Evolutionary conservation across 306 rosid species (phyloP), one percentile per base, ranked within the genome.

Genomic region (Quillaja saponaria): DNA sequence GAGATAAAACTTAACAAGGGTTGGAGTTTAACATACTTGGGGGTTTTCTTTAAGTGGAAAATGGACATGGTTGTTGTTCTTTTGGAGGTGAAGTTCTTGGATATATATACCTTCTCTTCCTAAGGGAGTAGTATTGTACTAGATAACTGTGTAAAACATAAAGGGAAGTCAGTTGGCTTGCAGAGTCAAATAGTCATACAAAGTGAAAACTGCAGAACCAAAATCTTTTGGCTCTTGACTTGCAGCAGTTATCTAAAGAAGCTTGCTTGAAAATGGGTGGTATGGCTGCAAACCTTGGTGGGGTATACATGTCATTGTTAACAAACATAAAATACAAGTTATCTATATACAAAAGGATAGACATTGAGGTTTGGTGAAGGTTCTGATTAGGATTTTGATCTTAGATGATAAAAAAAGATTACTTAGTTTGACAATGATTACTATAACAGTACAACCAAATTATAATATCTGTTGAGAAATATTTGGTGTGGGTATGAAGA

Each of bases 301-400:
- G 39, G 39, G 17, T 49, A 41, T 46, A 51, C 16, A 10, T 37
- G 3, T 65, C 57, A 49, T 14, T 28, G 51, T 35, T 54, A 71
- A 54, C 47, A 49, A 49, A 7, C 42, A 62, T 46, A 14, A 21
- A 13, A 10, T 58, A 38, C 11, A 67, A 73, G 66, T 9, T 13
- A 64, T 46, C 25, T 13, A 1, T 25, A 2, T 21, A 34, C 44
- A 16, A 19, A 73, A 35, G 54, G 70, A 68, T 78, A 64, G 69
- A 44, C 66, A 51, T 44, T 14, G 47, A 63, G 41, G 49, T 63
- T 72, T 73, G 70, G 66, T 58, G 66, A 10, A 40, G 48, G 53
- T 51, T 44, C 63, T 41, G 37, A 58, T 38, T 1, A 38, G 8
- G 0, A 5, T 16, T 6, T 15, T 17, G 19, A 12, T 4, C 6